Evolutionary conservation across 768 basidiomycete genomes (phyloP), one percentile per base, ranked within the genome.

Genomic region (Phanerodontia chrysosporium): DNA sequence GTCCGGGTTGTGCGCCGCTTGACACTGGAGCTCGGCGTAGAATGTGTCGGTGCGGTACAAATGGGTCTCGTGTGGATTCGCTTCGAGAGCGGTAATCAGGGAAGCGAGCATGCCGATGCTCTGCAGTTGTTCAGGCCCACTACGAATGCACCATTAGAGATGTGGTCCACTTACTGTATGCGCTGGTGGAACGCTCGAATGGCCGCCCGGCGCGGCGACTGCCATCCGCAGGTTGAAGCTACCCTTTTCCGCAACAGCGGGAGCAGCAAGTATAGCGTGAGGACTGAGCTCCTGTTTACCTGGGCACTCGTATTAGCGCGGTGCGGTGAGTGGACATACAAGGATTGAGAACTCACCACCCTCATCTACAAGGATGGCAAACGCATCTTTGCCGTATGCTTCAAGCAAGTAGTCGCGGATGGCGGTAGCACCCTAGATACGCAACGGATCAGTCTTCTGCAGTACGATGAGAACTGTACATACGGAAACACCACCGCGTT

Each of bases 351-450:
- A 69, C 75, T 66, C 70, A 85, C 91, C 83, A 32, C 95, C 94
- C 76, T 98, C 95, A 67, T 98, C 95, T 32, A 98, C 78, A 46
- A 97, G 70, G 68, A 96, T 78, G 0, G 89, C 84, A 67, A 92
- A 84, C 3, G 83, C 80, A 66, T 92, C 72, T 59, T 81, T 69
- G 35, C 93, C 94, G 67, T 90, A 95, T 16, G 75, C 78, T 2
- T 77, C 64, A 49, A 83, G 69, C 29, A 97, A 72, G 46, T 74
- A 73, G 12, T 73, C 66, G 0, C 76, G 75, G 44, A 89, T 74
- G 3, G 67, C 65, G 25, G 69, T 70, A 9, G 86, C 88, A 30
- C 87, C 87, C 83, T 89, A 60, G 5, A 8, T 32, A 22, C 22
- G 30, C 21, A n/a, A 27, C 22, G 45, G 21, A 46, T 36, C 22